These are phyloP conservation scores for Didymella keratinophila DNA, from an alignment of 2,329 filamentous ascomycete species.

Conservation along the genomic window DNA sequence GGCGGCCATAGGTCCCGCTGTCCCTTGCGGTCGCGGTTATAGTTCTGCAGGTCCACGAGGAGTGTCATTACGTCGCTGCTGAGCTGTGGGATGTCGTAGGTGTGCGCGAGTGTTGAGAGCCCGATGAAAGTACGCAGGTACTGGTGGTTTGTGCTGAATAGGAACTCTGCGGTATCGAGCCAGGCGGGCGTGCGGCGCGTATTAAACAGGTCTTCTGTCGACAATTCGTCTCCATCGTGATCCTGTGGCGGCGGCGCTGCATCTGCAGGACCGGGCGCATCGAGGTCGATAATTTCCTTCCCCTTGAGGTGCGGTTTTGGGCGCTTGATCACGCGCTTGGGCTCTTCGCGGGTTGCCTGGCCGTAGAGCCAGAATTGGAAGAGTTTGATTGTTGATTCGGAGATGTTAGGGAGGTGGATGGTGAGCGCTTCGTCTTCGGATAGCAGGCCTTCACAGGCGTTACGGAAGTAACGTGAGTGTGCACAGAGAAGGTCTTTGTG, in stretches of 20 bases:
- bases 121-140: slow-evolving; percentile 23
- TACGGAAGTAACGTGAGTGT: slow-evolving; percentile 28
- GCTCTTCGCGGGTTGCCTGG: slow-evolving; percentile 21
- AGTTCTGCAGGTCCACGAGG: slow-evolving; percentile 18
- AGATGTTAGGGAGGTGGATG: slow-evolving; percentile 22
- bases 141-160: slow-evolving; percentile 21
- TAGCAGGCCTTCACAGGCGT: slow-evolving; percentile 23
- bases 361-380: slow-evolving; percentile 31
- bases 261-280: slow-evolving; percentile 1
- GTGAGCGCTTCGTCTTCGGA: slow-evolving; percentile 19
- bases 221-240: slow-evolving; percentile 9
- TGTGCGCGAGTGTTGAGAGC: slow-evolving; percentile 24
- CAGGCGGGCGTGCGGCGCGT: slow-evolving; percentile 15
- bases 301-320: slow-evolving; percentile 11
- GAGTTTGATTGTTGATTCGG: slow-evolving; percentile 23
- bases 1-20: slow-evolving; percentile 15
- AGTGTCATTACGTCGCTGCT: slow-evolving; percentile 22
- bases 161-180: slow-evolving; percentile 19
- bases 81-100: slow-evolving; percentile 25
- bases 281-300: slow-evolving; percentile 11
- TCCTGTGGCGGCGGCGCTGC: background rate
- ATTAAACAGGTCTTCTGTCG: slow-evolving; percentile 17
- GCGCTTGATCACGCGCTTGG: slow-evolving; percentile 20
- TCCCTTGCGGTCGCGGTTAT: slow-evolving; percentile 17
- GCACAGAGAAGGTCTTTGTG: slow-evolving; percentile 26